Percentiles rank a stretch among this genome's conserved stretches.
Evolutionary conservation across 306 rosid species (phyloP).

Genomic region (Glycine tomentella): DNA sequence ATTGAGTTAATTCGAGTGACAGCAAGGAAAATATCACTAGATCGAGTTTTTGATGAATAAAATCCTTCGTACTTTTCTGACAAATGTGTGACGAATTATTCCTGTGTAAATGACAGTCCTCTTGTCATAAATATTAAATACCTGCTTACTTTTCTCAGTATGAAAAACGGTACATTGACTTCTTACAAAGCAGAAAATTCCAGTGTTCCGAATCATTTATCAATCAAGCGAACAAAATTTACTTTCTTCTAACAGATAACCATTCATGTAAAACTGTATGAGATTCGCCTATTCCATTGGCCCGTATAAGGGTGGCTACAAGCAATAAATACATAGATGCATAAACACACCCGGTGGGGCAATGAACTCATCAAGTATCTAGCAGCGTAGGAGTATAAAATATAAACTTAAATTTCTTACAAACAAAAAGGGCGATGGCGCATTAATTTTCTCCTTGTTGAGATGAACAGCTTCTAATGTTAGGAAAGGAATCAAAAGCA

Average conservation of each 20-base stretch:
- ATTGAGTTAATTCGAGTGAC: too few species aligned
- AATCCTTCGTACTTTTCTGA: too few species aligned
- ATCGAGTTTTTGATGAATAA: too few species aligned
- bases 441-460: background rate
- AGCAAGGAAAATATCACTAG: background rate
- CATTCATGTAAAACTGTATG: background rate
- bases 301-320: background rate
- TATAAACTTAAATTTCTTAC: background rate
- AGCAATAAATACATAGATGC: conserved; percentile 3
- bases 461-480: background rate
- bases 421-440: background rate
- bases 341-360: background rate
- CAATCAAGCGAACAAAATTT: background rate
- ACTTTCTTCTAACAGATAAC: background rate
- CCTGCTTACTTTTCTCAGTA: too few species aligned
- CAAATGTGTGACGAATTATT: too few species aligned
- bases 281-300: background rate
- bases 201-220: too few species aligned
- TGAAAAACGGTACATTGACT: too few species aligned
- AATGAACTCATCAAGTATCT: background rate
- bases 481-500: too few species aligned
- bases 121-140: too few species aligned
- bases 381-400: background rate
- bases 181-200: too few species aligned
- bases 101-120: too few species aligned